Base-by-base conservation (phyloP, 2,329 filamentous ascomycete genomes). In the Drechslera avenae region DNA sequence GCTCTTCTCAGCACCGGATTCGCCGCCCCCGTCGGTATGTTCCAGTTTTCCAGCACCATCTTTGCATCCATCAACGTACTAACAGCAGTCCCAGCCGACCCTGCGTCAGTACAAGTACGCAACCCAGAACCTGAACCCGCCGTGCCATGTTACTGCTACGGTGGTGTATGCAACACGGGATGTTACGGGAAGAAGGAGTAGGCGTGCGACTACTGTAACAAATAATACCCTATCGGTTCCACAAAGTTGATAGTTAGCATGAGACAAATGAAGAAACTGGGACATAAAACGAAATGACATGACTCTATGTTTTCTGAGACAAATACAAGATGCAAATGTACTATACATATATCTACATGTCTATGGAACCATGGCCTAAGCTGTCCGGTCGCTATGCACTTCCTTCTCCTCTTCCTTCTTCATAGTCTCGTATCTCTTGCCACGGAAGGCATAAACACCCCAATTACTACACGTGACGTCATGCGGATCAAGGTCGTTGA, bases 381-480 rank as follows among this genome's bases (percentile, higher is more conserved):
- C 64, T 3, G 69, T 73, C 36, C 69, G 50, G 10, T 73, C 67
- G 18, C 67, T 69, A 53, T 71, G 63, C 46, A 67, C 69, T 46
- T 73, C 71, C 4, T 48, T 50, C n/a, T 67, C 64, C 28, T 63
- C 64, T 8, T 82, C 78, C 68, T 81, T 85, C 41, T 73, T 81
- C 4, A 81, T 83, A 23, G 87, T 81, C 75, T 90, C 87, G 59
- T 90, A 97, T 85, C 93, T 88, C 85, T 99, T 99, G 64, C 94
- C 94, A 76, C 94, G 85, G 79, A 99, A 99, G 12, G 88, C 91
- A 91, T 95, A 99, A 2, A 96, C 80, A 9, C 94, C 94, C 91
- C 91, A 99, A 75, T 99, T 99, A 47, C 94, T 93, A 68, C 91
- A 95, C 64, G 88, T 96, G 56, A 97, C 81, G 74, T 97, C 94